These are phyloP conservation scores for Chamaecyparis obtusa DNA, from an alignment of 75 land plant species.

Conservation along the genomic window DNA sequence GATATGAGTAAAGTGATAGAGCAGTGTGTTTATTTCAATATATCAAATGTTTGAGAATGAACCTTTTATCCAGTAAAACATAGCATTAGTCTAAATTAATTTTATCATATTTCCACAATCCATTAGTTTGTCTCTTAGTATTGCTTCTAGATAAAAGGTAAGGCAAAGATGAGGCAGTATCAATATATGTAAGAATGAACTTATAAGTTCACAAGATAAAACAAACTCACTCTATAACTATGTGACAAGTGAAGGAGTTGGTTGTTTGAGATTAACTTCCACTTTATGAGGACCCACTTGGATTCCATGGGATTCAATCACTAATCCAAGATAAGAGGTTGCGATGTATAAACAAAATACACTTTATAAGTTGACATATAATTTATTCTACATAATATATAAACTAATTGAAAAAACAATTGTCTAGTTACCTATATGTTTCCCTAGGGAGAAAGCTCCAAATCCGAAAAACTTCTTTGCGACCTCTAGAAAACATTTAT, in stretches of 20 bases:
- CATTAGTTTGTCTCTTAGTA: too few relatives aligned
- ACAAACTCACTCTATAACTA: neutral
- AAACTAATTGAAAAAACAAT: too few relatives aligned
- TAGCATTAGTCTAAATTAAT: neutral
- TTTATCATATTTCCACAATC: too few relatives aligned
- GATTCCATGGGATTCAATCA: neutral
- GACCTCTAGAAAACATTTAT: too few relatives aligned
- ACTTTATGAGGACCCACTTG: neutral
- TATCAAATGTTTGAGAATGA: neutral
- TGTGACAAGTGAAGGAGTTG: neutral
- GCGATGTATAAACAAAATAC: too few relatives aligned
- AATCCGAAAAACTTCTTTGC: too few relatives aligned
- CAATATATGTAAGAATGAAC: neutral
- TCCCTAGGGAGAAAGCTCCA: too few relatives aligned
- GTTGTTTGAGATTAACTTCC: neutral
- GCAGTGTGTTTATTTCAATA: neutral
- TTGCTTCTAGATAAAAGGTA: too few relatives aligned
- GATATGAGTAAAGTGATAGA: neutral
- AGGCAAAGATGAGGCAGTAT: neutral
- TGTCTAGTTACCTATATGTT: too few relatives aligned
- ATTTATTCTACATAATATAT: too few relatives aligned
- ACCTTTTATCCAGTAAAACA: neutral
- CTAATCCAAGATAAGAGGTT: too few relatives aligned
- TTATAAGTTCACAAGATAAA: neutral
- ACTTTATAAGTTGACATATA: too few relatives aligned